These are phyloP conservation scores for Penicillium desertorum DNA, from an alignment of 495 filamentous ascomycete species.

Conservation along the genomic window DNA sequence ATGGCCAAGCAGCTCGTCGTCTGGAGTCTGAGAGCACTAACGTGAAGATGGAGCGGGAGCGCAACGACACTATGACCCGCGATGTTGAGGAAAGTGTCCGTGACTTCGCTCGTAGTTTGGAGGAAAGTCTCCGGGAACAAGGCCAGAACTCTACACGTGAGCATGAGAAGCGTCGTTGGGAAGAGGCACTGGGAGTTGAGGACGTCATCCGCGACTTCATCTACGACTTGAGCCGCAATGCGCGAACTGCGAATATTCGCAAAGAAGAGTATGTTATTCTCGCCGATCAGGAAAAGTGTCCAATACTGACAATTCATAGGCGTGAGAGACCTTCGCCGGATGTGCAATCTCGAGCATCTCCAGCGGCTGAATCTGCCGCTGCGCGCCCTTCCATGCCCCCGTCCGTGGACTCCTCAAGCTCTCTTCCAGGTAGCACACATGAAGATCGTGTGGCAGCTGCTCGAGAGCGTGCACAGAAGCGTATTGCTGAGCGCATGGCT, in stretches of 20 bases:
- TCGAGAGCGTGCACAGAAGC: conserved; percentile 92
- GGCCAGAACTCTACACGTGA: conserved; percentile 67
- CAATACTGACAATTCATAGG: conserved; percentile 22
- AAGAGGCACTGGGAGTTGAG: conserved; percentile 94
- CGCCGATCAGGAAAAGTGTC: neutral
- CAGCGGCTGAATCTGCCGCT: conserved; percentile 29
- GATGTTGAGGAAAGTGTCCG: conserved; percentile 96
- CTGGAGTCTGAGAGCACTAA: conserved; percentile 84
- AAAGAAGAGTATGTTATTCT: conserved; percentile 62
- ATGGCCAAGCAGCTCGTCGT: conserved; percentile 72
- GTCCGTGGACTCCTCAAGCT: conserved; percentile 44
- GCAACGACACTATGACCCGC: conserved; percentile 90
- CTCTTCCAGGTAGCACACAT: conserved; percentile 70
- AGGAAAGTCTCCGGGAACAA: conserved; percentile 82
- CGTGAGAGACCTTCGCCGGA: conserved; percentile 30
- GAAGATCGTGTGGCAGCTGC: conserved; percentile 95
- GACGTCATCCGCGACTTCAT: conserved; percentile 97
- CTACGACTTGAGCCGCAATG: conserved; percentile 86
- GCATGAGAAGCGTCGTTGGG: conserved; percentile 92
- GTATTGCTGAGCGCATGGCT: conserved; percentile 96
- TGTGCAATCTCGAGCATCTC: conserved; percentile 26
- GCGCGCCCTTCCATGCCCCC: conserved; percentile 42
- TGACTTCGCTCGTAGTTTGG: conserved; percentile 81
- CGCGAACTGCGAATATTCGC: conserved; percentile 70
- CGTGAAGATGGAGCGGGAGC: conserved; percentile 80